Evolutionary conservation across 352 stramenopile genomes (phyloP), one percentile per base, ranked within the genome.

Genomic region (Phytophthora litchii): DNA sequence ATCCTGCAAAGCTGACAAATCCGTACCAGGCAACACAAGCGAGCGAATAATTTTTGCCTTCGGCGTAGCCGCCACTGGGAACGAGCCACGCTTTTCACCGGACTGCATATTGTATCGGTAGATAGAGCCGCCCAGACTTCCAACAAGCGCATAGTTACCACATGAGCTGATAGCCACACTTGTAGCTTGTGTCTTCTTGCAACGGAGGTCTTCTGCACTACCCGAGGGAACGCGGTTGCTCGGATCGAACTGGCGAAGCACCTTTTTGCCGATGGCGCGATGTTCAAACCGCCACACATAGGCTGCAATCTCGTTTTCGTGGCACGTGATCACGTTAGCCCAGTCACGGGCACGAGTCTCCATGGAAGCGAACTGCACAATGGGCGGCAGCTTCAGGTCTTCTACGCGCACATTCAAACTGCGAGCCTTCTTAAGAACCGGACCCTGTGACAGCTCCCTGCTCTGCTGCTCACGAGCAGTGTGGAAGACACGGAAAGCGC

Each of bases 21-120:
- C 53, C n/a, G 68, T 68, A 0, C 85, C 85, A 0, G 85, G 85
- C 14, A 92, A 56, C 47, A 80, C 74, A 9, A 94, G 76, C 45
- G 72, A 77, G 8, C 74, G 75, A 45, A 92, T 90, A 51, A 92
- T 64, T 60, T 81, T 78, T 3, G 70, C 42, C 53, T 81, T 86
- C 10, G 81, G 78, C 9, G 86, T 92, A 27, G 75, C 88, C 1
- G 89, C 74, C 27, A 87, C 87, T 9, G 94, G 94, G 70, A 90
- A 99, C 17, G 83, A 93, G 11, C 95, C 95, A 17, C 95, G 85
- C 34, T 83, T 76, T 29, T 97, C 83, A 17, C 96, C 95, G 27
- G 89, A 98, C 72, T 99, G 95, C 63, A 98, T 88, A 68, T 98
- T 98, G 80, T 98, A 99, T 41, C 94, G 94, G 78, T 94, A 98